Evolutionary conservation across 139 green algal species (phyloP), one percentile per base, ranked within the genome.

Genomic region (Chlorella sp.): DNA sequence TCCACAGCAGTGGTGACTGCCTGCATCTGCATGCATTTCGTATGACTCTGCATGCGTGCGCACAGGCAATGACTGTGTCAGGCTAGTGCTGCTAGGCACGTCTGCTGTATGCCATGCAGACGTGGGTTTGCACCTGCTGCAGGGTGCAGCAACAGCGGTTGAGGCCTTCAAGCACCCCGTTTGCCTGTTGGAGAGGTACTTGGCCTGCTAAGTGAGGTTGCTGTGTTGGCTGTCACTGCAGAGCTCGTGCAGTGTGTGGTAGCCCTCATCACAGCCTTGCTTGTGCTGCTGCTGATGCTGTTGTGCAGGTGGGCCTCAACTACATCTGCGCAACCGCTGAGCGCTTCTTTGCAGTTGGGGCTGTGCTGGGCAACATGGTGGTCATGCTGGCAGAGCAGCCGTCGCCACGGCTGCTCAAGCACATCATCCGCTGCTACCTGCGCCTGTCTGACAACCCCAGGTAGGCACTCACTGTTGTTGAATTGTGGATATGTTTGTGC

Each of bases 401-500:
- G 4, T 94, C 85, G 17, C 90, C 95, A 60, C 87, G 95, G 2
- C 87, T 99, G 73, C 87, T 99, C 3, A 99, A 99, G 86, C 95
- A 99, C 89, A 98, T 99, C 79, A 94, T 99, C 66, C 82, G 95
- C 50, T 99, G 95, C 83, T 99, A 99, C 81, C 88, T 99, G 78
- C 84, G 95, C 2, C 87, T 99, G 22, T 88, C 83, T 1, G 91
- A 96, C 76, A 95, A 96, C 78, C 86, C 83, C 1, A 81, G 84
- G 83, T 86, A 78, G 14, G 80, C 55, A 64, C 14, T n/a, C n/a
- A n/a, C n/a, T n/a, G n/a, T n/a, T n/a, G n/a, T n/a, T n/a, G n/a
- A n/a, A 10, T 17, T 59, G 49, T 59, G 14, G 17, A 26, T 17
- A 26, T 59, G 14, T 59, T 17, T 26, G 49, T 59, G 10, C 14